Conservation (phyloP, 345 rosid species). For the Eucalyptus guilfoylei region DNA sequence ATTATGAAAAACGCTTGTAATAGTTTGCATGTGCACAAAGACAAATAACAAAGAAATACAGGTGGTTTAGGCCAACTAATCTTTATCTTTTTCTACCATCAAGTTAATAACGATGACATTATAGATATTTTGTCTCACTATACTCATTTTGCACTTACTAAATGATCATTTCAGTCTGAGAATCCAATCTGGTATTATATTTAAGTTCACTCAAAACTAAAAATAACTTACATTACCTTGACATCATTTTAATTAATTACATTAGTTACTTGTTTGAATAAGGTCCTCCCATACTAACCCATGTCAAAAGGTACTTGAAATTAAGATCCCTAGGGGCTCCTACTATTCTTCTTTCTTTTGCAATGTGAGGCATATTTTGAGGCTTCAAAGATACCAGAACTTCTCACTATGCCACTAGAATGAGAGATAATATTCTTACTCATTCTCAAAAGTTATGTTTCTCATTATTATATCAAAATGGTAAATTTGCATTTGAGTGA, state of each 20-base stretch:
- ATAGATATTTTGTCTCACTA: not conserved
- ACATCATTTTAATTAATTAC: not conserved
- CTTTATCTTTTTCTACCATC: not conserved
- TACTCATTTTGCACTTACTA: not conserved
- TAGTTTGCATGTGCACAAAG: not conserved
- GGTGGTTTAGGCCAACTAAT: fast-evolving
- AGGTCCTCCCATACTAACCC: slow-evolving; percentile 54
- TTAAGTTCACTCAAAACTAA: not conserved
- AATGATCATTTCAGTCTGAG: not conserved
- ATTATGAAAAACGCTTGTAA: not conserved
- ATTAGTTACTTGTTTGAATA: not conserved
- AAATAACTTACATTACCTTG: not conserved
- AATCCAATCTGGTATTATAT: not conserved
- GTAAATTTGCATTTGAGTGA: not conserved
- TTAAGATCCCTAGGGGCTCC: slow-evolving; percentile 40
- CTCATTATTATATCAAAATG: not conserved
- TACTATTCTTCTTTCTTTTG: not conserved
- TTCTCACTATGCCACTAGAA: not conserved
- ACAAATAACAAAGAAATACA: not conserved
- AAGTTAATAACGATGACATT: not conserved
- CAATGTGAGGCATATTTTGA: not conserved
- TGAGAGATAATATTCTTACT: not conserved
- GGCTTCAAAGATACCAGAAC: not conserved
- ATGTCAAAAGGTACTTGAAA: slow-evolving; percentile 60
- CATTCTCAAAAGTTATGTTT: not conserved